Evolutionary conservation across 2,329 filamentous ascomycete genomes (phyloP).

Genomic region (Tolypocladium endophyticum): DNA sequence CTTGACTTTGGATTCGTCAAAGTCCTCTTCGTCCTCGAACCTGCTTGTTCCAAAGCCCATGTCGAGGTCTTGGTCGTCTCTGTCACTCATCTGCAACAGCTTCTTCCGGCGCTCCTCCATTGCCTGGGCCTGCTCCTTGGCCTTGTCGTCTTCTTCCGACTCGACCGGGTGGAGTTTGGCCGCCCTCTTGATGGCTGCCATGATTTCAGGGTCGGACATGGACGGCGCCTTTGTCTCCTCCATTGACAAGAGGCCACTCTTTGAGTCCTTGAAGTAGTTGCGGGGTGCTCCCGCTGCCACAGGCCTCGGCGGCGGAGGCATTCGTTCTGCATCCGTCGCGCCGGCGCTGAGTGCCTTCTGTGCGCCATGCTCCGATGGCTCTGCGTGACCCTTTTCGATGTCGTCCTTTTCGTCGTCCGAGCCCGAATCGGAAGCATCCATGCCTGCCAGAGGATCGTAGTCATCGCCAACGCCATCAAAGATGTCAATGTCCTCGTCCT

Average conservation of each 20-base stretch:
- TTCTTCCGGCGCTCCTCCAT: constrained; percentile 60
- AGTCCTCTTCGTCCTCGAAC: constrained; percentile 79
- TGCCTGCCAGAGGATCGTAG: constrained; percentile 55
- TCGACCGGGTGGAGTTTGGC: constrained; percentile 48
- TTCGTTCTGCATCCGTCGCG: constrained; percentile 14
- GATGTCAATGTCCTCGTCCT: constrained; percentile 50
- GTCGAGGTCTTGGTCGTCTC: constrained; percentile 86
- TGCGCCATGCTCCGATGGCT: constrained; percentile 9
- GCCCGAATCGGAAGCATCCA: constrained; percentile 35
- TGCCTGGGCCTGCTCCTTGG: constrained; percentile 36
- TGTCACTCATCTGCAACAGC: constrained; percentile 62
- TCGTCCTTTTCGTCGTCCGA: constrained; percentile 32
- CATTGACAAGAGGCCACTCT: constrained; percentile 41
- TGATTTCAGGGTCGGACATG: constrained; percentile 64
- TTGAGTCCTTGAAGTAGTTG: constrained; percentile 55
- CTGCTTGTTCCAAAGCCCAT: constrained; percentile 87
- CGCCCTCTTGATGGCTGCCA: constrained; percentile 79
- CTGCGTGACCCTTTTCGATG: constrained; percentile 14
- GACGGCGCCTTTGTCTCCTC: constrained; percentile 41
- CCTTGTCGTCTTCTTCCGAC: constrained; percentile 26
- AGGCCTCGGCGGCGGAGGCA: constrained; percentile 37
- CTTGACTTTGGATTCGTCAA: constrained; percentile 58
- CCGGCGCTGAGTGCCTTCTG: constrained; percentile 5
- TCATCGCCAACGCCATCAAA: constrained; percentile 57
- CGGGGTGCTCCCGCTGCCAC: constrained; percentile 26